Evolutionary conservation across 805 yeast genomes (phyloP), one percentile per base, ranked within the genome.

Genomic region (Saccharomyces mikatae): DNA sequence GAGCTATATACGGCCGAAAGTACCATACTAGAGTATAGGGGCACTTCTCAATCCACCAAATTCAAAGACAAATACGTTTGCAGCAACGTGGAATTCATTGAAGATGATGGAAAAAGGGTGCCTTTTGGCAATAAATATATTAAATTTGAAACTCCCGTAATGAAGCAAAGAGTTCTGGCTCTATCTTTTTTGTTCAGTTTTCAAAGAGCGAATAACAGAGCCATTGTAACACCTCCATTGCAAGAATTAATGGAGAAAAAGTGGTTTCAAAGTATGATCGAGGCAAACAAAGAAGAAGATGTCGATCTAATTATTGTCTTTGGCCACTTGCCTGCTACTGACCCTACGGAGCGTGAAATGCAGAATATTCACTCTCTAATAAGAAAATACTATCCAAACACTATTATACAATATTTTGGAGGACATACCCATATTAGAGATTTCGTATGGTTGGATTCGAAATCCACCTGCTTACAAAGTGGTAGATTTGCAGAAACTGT

Each of bases 391-490:
- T 86, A 80, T 62, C 92, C 95, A 5, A 66, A 76, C 30, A 76
- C 78, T 0, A 74, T 82, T 0, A 86, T 92, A 52, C 96, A 89
- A 67, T 88, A 86, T 62, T 85, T 92, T 70, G 98, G 97, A 1
- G 98, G 97, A 1, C 98, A 92, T 70, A 83, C 95, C 29, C 98
- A 92, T 66, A 82, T 92, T 14, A 76, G 98, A 57, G 98, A 92
- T 69, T 92, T 86, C 68, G 78, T 81, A 6, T 73, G 80, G 3
- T 74, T 83, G 51, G 98, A 92, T 64, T 71, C 74, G 1, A 73
- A 71, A 50, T 79, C 91, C 26, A 82, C 87, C 0, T 97, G 85
- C 0, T 70, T 92, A n/a, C 96, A 92, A 71, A 87, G 96, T 66
- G 98, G 98, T 0, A 75, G 97, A 50, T 92, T 87, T 66, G 81